Base-by-base conservation (phyloP, 305 asterid species). In the Rubia balearica region DNA sequence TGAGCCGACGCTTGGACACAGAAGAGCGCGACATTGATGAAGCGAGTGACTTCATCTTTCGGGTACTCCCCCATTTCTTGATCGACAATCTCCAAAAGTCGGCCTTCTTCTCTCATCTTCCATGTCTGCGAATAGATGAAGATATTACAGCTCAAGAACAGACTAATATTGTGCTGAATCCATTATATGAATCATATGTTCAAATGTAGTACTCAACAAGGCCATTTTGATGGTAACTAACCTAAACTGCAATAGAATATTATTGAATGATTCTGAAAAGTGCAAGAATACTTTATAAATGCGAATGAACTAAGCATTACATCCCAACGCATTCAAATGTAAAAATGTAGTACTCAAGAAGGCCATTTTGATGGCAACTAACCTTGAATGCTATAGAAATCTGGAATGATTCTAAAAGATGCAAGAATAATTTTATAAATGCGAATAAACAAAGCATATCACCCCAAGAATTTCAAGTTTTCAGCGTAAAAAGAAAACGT, bases 1-100 rank as follows among this genome's bases (percentile, higher is more conserved):
- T 86, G 85, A 71, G 91, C 73, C 53, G 87, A 79, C 41, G 93
- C 84, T 71, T 91, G 97, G 13, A 89, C 88, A 79, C 97, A 91
- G 70, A 91, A 86, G 24, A 91, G 77, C 10, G 96, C 90, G 11
- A 91, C 88, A 74, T 81, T 85, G 60, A 81, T 74, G 84, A 81
- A 89, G 21, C 96, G 90, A 3, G 65, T 73, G 38, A 84, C 71
- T 79, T 89, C 85, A 12, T 81, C 88, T 56, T 71, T 61, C 0
- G 90, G 86, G 71, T 81, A 86, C 51, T 86, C 87, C 5, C 27
- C 30, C 63, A 91, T 56, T 13, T 86, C 93, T 13, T 86, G 93
- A 75, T 91, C 96, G 42, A 91, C 88, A 46, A 89, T 73, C 69
- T 88, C 91, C 63, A 84, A 27, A 49, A 86, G 83, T 67, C 89